Percentiles rank a stretch among this genome's conserved stretches.
phyloP scores from a whole-genome alignment of 2,329 filamentous ascomycete species.

The Pseudogymnoascus sp. region DNA sequence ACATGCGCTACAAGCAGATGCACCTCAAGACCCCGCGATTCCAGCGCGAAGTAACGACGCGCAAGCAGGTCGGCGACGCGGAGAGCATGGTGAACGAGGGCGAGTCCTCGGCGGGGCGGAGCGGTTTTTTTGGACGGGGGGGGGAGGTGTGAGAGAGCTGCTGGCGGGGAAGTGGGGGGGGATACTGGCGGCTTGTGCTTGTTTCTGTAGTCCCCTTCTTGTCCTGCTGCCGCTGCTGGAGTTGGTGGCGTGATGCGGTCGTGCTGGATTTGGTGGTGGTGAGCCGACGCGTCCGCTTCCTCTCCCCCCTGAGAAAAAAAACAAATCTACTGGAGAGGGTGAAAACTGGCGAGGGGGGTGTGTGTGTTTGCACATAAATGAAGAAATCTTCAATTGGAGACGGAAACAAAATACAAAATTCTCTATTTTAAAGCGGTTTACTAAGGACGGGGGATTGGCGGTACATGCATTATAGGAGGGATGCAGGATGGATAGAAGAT shows the following conservation, averaged over 20 bases:
- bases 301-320: neutral
- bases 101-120: slow-evolving; percentile 20
- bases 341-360: neutral
- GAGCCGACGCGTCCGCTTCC: neutral
- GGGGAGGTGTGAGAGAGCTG: slow-evolving; percentile 24
- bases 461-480: neutral
- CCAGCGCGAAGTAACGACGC: slow-evolving; percentile 66
- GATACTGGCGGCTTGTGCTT: neutral
- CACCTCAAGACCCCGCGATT: slow-evolving; percentile 62
- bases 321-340: neutral
- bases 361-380: neutral
- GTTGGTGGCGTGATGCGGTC: neutral
- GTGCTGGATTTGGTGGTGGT: neutral
- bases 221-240: slow-evolving; percentile 3
- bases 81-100: slow-evolving; percentile 62
- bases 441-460: neutral
- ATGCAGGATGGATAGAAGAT: neutral
- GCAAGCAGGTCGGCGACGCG: slow-evolving; percentile 84
- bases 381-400: neutral
- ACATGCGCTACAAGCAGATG: slow-evolving; percentile 43
- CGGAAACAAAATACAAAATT: slow-evolving; percentile 2
- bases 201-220: neutral
- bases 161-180: neutral
- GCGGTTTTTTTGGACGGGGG: slow-evolving; percentile 29
- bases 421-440: neutral